Percentiles rank a stretch among this genome's conserved stretches.
Evolutionary conservation across 192 early-diverging fungal species (phyloP).

Genomic region (Helicostylum pulchrum): DNA sequence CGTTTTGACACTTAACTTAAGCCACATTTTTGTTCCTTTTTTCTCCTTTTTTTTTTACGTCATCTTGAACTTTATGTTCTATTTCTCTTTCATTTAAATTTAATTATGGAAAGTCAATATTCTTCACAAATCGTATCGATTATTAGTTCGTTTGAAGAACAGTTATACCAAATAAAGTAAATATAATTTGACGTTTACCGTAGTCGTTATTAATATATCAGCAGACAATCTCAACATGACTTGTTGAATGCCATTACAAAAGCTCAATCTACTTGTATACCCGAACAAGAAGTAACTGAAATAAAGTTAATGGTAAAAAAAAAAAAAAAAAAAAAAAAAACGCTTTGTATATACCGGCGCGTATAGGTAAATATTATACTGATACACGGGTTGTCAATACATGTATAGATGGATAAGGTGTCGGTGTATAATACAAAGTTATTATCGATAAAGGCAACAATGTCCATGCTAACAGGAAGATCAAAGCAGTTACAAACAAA

Average conservation of each 20-base stretch:
- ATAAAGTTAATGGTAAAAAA: slow-evolving; percentile 14
- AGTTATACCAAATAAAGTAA: slow-evolving; percentile 3
- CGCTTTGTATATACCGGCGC: no score
- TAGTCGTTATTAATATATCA: neutral
- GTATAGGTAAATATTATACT: no score
- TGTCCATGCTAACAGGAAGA: slow-evolving; percentile 19
- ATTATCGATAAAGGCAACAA: slow-evolving; percentile 21
- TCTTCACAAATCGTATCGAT: slow-evolving; percentile 1
- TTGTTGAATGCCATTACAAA: neutral
- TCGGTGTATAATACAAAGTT: slow-evolving; percentile 30
- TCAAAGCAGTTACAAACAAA: slow-evolving; percentile 17
- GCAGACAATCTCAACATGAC: slow-evolving; percentile 1
- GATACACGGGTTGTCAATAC: no score
- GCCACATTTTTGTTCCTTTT: no score
- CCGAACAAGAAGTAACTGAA: neutral
- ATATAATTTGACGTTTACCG: neutral
- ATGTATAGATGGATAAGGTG: slow-evolving; percentile 19
- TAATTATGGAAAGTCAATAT: neutral
- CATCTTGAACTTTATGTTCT: neutral
- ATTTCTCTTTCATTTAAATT: neutral
- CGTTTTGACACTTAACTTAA: no score
- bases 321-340: no score
- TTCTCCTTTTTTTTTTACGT: no score
- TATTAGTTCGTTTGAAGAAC: slow-evolving; percentile 1
- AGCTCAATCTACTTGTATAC: neutral